These are phyloP conservation scores for Solanum chmielewskii DNA, from an alignment of 257 asterid species.

Conservation along the genomic window DNA sequence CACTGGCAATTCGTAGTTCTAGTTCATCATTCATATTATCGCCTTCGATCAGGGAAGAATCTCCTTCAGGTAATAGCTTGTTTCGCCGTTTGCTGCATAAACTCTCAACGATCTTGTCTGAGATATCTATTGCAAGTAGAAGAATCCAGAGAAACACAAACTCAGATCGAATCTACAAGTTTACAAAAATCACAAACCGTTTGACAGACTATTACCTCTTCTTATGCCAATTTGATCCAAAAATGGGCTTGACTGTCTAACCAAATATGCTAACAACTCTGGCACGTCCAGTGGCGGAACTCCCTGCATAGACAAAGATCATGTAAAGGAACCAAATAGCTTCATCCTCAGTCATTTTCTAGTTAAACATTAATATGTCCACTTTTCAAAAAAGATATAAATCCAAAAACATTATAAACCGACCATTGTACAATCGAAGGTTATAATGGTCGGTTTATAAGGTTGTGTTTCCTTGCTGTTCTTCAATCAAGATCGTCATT, in stretches of 20 bases:
- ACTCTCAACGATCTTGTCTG: conserved; percentile 91
- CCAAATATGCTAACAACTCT: conserved; percentile 78
- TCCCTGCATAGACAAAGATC: conserved; percentile 32
- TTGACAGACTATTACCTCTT: conserved; percentile 35
- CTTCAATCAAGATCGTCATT: neutral
- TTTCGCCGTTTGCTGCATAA: conserved; percentile 69
- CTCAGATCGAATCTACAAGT: neutral
- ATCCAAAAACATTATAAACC: neutral
- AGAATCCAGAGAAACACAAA: neutral
- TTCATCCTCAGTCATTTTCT: neutral
- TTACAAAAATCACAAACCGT: neutral
- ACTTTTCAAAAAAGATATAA: neutral
- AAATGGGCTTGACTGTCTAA: conserved; percentile 91
- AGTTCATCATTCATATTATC: conserved; percentile 55
- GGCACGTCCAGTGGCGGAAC: conserved; percentile 91
- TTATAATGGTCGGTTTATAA: neutral
- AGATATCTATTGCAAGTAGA: conserved; percentile 37
- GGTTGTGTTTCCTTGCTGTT: neutral
- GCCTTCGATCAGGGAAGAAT: conserved; percentile 52
- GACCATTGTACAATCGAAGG: neutral
- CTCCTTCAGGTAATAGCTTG: conserved; percentile 53
- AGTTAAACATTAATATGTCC: neutral
- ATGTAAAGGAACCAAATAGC: neutral
- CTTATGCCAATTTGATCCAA: conserved; percentile 87
- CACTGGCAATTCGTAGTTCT: conserved; percentile 87